Evolutionary conservation across 352 stramenopile species (phyloP), one percentile per base, ranked within the genome.

Genomic region (Globisporangium irregulare): DNA sequence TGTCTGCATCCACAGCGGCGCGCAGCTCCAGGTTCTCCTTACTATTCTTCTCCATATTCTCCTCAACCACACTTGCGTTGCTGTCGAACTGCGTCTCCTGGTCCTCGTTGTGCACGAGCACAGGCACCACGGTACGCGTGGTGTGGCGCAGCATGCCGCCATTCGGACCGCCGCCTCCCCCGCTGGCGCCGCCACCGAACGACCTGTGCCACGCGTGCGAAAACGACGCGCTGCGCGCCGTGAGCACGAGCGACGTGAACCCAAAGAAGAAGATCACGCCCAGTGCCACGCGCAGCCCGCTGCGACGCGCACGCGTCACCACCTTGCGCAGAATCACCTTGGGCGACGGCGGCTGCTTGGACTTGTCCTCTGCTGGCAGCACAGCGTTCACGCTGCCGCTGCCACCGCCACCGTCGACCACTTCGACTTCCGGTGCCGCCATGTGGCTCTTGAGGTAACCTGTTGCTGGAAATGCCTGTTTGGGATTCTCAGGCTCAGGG

Each of bases 181-280:
- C 18, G 14, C 9, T 58, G 22, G 51, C 14, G 20, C 14, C 34
- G 18, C 38, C 27, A 32, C 63, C 34, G 27, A 68, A 50, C 20
- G 63, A 68, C 1, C 54, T 41, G 20, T 46, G 54, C 63, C 63
- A 68, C 38, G 43, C 63, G 12, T 50, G 54, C 38, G 63, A 58
- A 54, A 68, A 54, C 24, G 63, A 62, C 27, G 63, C 34, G 38
- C 63, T 68, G 25, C 63, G 63, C 27, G 63, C 63, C 54, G 63
- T 68, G 53, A 68, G 54, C 54, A 68, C 63, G 24, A 68, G 63
- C 27, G 63, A 68, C 6, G 56, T 34, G 24, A 68, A 62, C n/a
- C 63, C 63, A n/a, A 68, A 68, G 53, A 68, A 56, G 54, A 68
- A 68, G 63, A 68, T 68, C 63, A 63, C 63, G 25, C 36, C 53